Base-by-base conservation (phyloP, 306 rosid genomes). In the Casuarina equisetifolia region DNA sequence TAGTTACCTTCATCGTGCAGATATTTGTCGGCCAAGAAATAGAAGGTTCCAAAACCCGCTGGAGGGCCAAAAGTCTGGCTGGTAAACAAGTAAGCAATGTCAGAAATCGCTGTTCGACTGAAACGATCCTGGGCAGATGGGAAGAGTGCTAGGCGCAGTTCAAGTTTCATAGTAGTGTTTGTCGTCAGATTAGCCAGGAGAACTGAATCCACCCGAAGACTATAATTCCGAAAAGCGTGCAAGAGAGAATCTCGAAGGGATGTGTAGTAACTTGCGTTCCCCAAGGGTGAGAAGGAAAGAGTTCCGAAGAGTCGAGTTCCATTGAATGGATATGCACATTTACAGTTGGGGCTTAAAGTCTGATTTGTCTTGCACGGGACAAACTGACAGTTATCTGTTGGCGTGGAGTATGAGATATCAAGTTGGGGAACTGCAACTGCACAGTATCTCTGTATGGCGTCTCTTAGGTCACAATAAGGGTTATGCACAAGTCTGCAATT, bases 261-360 rank as follows among this genome's bases (percentile, higher is more conserved):
- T 53, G 0, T 45, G 83, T 64, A 90, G 68, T 64, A 58, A 57
- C 80, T 68, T 10, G 40, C 3, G 81, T 80, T 88, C 36, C 4
- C 73, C 80, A 84, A 81, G 79, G 69, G 84, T 10, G 92, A 87
- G 86, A 91, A 90, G 50, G 83, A 54, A 51, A 87, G 89, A 61
- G 92, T 88, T 89, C 89, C 80, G 80, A 93, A 85, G 75, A 3
- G 1, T 20, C 91, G 82, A 74, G 80, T 80, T 73, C 93, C 98
- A 5, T 76, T 48, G 76, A 81, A 93, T 74, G 98, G 91, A 74
- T 87, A 85, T 69, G 89, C 84, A 74, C 98, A 93, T 77, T 7
- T 78, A 82, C 98, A 93, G 15, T 78, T 88, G 35, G 96, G 98
- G 82, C 91, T 91, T 15, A 64, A 53, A 80, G 49, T 83, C 81